phyloP scores from a whole-genome alignment of 2,329 filamentous ascomycete genomes.

The Neocatenulostroma microsporum region DNA sequence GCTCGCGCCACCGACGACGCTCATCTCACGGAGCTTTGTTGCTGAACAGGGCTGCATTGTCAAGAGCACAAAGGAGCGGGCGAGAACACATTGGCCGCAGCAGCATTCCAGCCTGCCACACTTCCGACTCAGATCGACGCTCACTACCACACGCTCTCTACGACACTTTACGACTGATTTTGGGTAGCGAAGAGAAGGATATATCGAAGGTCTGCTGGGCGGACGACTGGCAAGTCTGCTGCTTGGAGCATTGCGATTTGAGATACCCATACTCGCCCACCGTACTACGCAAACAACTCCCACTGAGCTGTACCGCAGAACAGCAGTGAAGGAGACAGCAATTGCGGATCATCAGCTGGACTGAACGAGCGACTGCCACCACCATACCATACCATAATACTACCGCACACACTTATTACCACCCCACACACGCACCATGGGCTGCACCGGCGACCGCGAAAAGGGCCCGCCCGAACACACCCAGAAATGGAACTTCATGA shows the following conservation, averaged over 20 bases:
- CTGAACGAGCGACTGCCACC: too few species aligned
- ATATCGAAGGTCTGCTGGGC: slow-evolving; percentile 6
- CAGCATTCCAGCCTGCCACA: slow-evolving; percentile 2
- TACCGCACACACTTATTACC: background rate
- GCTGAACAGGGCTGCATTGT: slow-evolving; percentile 2
- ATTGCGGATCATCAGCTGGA: slow-evolving; percentile 7
- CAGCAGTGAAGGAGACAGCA: slow-evolving; percentile 1
- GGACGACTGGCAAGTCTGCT: too few species aligned
- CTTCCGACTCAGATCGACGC: background rate
- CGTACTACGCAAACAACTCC: slow-evolving; percentile 3
- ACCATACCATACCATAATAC: background rate
- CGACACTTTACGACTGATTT: slow-evolving; percentile 1
- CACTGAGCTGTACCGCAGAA: background rate
- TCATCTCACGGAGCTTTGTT: slow-evolving; percentile 4
- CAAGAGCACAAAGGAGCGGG: slow-evolving; percentile 5
- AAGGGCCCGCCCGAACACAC: slow-evolving; percentile 36
- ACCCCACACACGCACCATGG: slow-evolving; percentile 20
- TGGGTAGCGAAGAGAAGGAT: background rate
- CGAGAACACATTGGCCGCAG: slow-evolving; percentile 3
- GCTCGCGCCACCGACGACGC: background rate
- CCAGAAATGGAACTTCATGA: slow-evolving; percentile 80
- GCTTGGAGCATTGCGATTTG: too few species aligned
- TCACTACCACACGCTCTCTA: slow-evolving; percentile 5
- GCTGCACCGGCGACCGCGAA: slow-evolving; percentile 29
- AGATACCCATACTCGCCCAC: background rate